These are phyloP conservation scores for Lodderomyces pseudojiufengensis DNA, from an alignment of 1,139 yeast species.

Conservation along the genomic window DNA sequence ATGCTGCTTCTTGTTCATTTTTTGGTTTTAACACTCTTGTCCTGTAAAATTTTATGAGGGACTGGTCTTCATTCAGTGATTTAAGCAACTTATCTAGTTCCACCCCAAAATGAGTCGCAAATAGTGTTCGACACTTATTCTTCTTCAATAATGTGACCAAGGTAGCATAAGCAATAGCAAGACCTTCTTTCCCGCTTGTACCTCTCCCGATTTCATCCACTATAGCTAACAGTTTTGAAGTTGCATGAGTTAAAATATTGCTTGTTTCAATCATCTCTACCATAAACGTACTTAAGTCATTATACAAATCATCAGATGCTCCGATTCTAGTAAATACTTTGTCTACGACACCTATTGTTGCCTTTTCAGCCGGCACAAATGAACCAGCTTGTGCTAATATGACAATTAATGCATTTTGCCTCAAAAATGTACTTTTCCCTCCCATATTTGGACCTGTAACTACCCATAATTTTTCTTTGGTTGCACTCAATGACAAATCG, in stretches of 20 bases:
- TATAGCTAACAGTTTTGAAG: constrained; percentile 73
- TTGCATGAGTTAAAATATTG: constrained; percentile 71
- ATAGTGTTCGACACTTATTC: constrained; percentile 71
- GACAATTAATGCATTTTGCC: constrained; percentile 83
- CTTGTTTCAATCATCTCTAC: constrained; percentile 98
- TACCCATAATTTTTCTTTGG: constrained; percentile 52
- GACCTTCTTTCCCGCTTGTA: constrained; percentile 85
- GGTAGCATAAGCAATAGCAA: constrained; percentile 85
- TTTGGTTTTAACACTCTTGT: constrained; percentile 39
- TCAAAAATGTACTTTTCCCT: constrained; percentile 85
- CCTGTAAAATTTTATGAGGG: constrained; percentile 43
- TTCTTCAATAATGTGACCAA: constrained; percentile 51
- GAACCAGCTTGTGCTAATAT: constrained; percentile 89
- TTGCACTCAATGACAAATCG: constrained; percentile 35
- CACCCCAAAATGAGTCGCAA: constrained; percentile 90
- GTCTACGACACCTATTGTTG: constrained; percentile 78
- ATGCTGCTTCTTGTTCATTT: constrained; percentile 6
- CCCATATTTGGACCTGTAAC: constrained; percentile 98
- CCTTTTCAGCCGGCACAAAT: constrained; percentile 76
- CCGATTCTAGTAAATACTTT: constrained; percentile 85
- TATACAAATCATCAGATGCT: constrained; percentile 83
- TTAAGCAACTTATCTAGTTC: constrained; percentile 46
- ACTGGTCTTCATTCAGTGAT: constrained; percentile 25
- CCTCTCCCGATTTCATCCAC: constrained; percentile 98
- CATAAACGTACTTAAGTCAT: constrained; percentile 92